Base-by-base conservation (phyloP, 441 rosid genomes). In the Omphalea diandra region DNA sequence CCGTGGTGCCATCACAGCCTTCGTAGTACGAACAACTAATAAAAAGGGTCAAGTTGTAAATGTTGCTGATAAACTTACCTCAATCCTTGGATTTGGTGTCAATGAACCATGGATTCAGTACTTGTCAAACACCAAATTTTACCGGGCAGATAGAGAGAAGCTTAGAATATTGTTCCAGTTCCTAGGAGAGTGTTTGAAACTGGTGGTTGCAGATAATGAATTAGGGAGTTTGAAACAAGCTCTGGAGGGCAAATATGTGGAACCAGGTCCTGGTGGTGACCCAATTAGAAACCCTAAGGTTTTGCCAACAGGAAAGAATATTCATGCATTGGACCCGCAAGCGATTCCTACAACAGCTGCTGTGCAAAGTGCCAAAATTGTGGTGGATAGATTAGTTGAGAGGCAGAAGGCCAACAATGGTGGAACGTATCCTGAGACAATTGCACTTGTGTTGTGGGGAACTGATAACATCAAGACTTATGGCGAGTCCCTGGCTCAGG, bases 181-280 rank as follows among this genome's bases (percentile, higher is more conserved):
- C 82, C 79, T 95, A 8, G 98, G 92, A 43, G 98, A 90, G 62
- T 95, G 99, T 74, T 73, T 95, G 73, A 90, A 87, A 84, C 83
- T 89, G 58, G 82, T 95, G 67, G 99, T 95, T 55, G 94, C 91
- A 63, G 98, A 95, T 71, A 95, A 95, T 72, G 97, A 95, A 79
- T 75, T 95, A 50, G 98, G 99, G n/a, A 87, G 96, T 78, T 57
- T 95, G 53, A 95, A 93, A 82, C 97, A 90, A 84, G 99, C 98
- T 56, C 80, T 95, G 76, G 98, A 89, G 80, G 99, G 99, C 0
- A 93, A 95, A 65, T 95, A 79, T 20, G 98, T 95, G 2, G 94
- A 90, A 87, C 99, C 98, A 8, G 99, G 99, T 67, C 99, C 99
- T 0, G 99, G 99, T 53, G 98, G 99, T 40, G 98, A 95, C 70